Conservation (phyloP, 306 rosid species). For the Gynostemma pentaphyllum region DNA sequence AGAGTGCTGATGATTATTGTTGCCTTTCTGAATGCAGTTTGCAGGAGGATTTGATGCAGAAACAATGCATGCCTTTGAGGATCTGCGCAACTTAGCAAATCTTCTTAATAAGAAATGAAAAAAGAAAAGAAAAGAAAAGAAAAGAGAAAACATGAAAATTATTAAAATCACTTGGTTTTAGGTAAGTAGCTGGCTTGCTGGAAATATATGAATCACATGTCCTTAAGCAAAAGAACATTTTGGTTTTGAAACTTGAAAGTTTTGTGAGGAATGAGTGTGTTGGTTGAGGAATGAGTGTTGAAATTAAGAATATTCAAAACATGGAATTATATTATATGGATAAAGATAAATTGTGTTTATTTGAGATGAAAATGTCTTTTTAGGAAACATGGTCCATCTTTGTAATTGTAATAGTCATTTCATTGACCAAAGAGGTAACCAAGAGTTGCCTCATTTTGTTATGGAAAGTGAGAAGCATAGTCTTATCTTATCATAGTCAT, state of each 20-base stretch:
- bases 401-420: too few relatives aligned
- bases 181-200: constrained; percentile 15
- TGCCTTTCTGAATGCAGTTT: constrained; percentile 47
- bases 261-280: not conserved
- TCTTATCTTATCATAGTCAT: too few relatives aligned
- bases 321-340: too few relatives aligned
- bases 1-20: constrained; percentile 1
- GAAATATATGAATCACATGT: not conserved
- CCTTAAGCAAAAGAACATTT: too few relatives aligned
- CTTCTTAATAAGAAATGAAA: constrained; percentile 65
- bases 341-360: too few relatives aligned
- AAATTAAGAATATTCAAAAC: too few relatives aligned
- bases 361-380: too few relatives aligned
- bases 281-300: too few relatives aligned
- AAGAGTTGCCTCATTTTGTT: too few relatives aligned
- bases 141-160: not conserved
- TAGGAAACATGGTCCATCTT: too few relatives aligned
- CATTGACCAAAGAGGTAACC: too few relatives aligned
- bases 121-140: not conserved
- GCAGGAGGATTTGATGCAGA: constrained; percentile 99
- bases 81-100: constrained; percentile 81
- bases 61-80: constrained; percentile 94
- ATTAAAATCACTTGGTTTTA: not conserved
- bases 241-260: not conserved
- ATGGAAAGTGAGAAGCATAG: too few relatives aligned